Evolutionary conservation across 1,284 basidiomycete genomes (phyloP).

Genomic region (Boletus semigastroideus): DNA sequence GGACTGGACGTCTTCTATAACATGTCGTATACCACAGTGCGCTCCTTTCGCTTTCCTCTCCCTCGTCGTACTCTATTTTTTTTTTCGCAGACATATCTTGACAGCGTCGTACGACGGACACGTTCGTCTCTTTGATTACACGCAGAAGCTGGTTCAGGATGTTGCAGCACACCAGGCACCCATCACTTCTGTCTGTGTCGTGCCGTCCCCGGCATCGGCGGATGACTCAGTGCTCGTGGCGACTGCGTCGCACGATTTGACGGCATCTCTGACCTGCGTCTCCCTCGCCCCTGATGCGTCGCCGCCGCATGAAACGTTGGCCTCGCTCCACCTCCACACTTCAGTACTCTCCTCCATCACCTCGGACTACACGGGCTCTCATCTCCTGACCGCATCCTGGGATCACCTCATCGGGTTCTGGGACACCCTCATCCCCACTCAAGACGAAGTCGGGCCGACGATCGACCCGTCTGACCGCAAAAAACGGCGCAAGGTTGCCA

Average conservation of each 20-base stretch:
- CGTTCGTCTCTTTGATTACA: slow-evolving; percentile 72
- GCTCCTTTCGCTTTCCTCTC: slow-evolving; percentile 19
- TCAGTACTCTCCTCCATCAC: slow-evolving; percentile 71
- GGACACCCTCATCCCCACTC: slow-evolving; percentile 59
- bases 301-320: slow-evolving; percentile 43
- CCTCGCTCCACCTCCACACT: slow-evolving; percentile 79
- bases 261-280: slow-evolving; percentile 62
- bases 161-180: slow-evolving; percentile 60
- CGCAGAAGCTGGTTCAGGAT: slow-evolving; percentile 55
- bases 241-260: slow-evolving; percentile 83
- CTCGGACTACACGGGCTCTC: slow-evolving; percentile 51
- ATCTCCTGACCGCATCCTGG: slow-evolving; percentile 37
- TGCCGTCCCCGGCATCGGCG: slow-evolving; percentile 38
- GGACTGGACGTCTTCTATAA: slow-evolving; percentile 91
- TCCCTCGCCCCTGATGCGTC: slow-evolving; percentile 40
- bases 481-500: slow-evolving; percentile 51
- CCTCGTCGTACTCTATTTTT: not conserved
- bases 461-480: slow-evolving; percentile 43
- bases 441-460: slow-evolving; percentile 56
- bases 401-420: slow-evolving; percentile 65
- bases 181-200: slow-evolving; percentile 69
- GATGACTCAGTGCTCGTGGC: slow-evolving; percentile 58
- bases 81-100: slow-evolving; percentile 57
- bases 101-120: slow-evolving; percentile 82
- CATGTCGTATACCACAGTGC: slow-evolving; percentile 68